Evolutionary conservation across 139 green algal species (phyloP).

Genomic region (Dunaliella sp.): DNA sequence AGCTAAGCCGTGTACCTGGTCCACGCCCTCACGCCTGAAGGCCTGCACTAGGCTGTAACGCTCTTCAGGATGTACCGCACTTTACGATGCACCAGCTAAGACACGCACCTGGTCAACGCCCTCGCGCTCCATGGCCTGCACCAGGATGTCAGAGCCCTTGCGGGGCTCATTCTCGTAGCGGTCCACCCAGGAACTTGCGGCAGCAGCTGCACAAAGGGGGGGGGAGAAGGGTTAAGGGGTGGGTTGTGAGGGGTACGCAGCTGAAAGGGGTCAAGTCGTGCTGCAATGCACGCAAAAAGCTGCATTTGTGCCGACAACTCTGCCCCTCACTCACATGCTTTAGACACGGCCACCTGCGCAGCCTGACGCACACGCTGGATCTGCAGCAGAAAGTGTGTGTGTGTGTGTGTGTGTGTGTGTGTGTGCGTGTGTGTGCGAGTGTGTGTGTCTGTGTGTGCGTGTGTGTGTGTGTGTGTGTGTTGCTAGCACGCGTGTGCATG

Average conservation of each 20-base stretch:
- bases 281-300: neutral
- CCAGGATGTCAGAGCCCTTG: slow-evolving; percentile 97
- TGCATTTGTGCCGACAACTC: neutral
- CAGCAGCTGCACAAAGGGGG: neutral
- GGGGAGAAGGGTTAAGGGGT: neutral
- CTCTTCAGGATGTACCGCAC: no score
- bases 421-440: no score
- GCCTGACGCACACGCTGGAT: slow-evolving; percentile 1
- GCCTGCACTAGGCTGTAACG: no score
- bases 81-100: no score
- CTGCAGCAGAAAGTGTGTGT: no score
- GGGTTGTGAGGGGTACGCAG: neutral
- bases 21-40: no score
- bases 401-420: no score
- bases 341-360: neutral
- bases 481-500: no score
- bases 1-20: no score
- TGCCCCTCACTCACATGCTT: neutral
- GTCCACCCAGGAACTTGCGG: slow-evolving; percentile 69
- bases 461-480: no score
- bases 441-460: no score
- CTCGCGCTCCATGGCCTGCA: slow-evolving; percentile 61
- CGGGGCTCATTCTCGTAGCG: slow-evolving; percentile 77
- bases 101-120: neutral
- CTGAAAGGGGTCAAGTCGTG: neutral